These are phyloP conservation scores for Mortierella hygrophila DNA, from an alignment of 192 early-diverging fungal species.

Conservation along the genomic window DNA sequence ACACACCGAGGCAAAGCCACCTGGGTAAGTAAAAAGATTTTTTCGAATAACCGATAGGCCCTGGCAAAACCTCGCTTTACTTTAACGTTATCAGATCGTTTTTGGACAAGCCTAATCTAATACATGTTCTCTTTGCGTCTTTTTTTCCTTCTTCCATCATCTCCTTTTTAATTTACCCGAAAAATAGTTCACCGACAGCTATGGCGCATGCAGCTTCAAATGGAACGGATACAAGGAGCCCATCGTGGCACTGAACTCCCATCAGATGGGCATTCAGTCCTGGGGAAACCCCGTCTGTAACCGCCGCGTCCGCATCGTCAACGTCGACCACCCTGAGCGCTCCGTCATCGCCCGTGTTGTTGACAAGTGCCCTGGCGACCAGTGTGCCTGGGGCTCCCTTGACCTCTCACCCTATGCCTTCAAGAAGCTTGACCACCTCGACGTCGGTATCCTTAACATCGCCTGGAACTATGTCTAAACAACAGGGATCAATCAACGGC, in stretches of 20 bases:
- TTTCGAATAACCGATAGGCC: not conserved
- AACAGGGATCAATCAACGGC: no score
- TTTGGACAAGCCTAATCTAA: not conserved
- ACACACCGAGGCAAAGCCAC: constrained; percentile 42
- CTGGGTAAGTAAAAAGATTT: constrained; percentile 18
- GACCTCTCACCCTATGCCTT: constrained; percentile 44
- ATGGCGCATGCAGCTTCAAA: constrained; percentile 41
- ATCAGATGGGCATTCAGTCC: constrained; percentile 47
- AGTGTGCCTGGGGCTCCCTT: constrained; percentile 37
- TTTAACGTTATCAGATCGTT: not conserved
- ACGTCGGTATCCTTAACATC: constrained; percentile 42
- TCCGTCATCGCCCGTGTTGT: constrained; percentile 40
- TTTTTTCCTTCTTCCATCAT: not conserved
- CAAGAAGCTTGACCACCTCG: constrained; percentile 29
- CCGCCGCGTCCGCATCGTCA: constrained; percentile 34
- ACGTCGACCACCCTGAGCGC: constrained; percentile 10
- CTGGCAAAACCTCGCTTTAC: not conserved
- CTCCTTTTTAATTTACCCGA: not conserved
- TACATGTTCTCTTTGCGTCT: not conserved
- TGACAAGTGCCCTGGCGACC: constrained; percentile 54
- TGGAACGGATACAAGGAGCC: constrained; percentile 32
- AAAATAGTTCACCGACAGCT: constrained; percentile 42
- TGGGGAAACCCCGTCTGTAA: constrained; percentile 52
- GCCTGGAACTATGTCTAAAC: constrained; percentile 45
- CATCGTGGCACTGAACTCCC: constrained; percentile 50